Evolutionary conservation across 139 green algal genomes (phyloP).

Genomic region (Micractinium sp.): DNA sequence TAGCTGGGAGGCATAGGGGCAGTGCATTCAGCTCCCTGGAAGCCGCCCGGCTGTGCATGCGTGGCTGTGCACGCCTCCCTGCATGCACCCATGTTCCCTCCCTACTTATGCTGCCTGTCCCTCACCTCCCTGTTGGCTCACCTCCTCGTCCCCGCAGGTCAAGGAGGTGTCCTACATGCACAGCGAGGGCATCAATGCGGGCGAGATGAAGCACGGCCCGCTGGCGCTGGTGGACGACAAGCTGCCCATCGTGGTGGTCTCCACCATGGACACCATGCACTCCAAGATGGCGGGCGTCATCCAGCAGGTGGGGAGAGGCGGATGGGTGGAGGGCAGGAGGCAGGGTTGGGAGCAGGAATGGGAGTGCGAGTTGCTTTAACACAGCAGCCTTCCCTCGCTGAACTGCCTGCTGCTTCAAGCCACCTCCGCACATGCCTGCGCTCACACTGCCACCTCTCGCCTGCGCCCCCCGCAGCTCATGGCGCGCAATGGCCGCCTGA

Average conservation of each 20-base stretch:
- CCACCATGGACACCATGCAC: conserved; percentile 75
- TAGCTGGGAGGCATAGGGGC: neutral
- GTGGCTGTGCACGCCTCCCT: neutral
- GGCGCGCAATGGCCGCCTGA: conserved; percentile 75
- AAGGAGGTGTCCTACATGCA: conserved; percentile 97
- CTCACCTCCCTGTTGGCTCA: neutral
- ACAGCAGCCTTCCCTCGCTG: too few relatives aligned
- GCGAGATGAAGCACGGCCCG: conserved; percentile 99
- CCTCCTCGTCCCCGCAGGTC: conserved; percentile 42
- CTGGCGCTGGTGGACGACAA: conserved; percentile 94
- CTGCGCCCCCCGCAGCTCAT: conserved; percentile 57
- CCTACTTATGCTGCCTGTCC: too few relatives aligned
- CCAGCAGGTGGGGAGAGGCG: conserved; percentile 67
- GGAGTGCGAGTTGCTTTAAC: neutral
- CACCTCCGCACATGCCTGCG: neutral
- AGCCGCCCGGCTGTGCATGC: neutral
- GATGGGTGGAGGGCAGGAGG: neutral
- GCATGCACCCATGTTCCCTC: neutral
- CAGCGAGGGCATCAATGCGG: conserved; percentile 96
- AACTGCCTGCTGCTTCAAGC: neutral
- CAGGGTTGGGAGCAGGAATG: neutral
- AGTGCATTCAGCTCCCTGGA: neutral
- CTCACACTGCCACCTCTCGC: neutral
- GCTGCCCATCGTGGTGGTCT: conserved; percentile 91
- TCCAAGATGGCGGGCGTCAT: conserved; percentile 93